Percentiles rank a stretch among this genome's conserved stretches.
Conservation (phyloP, 2,329 filamentous ascomycete species). For the Aspergillus neotritici region DNA sequence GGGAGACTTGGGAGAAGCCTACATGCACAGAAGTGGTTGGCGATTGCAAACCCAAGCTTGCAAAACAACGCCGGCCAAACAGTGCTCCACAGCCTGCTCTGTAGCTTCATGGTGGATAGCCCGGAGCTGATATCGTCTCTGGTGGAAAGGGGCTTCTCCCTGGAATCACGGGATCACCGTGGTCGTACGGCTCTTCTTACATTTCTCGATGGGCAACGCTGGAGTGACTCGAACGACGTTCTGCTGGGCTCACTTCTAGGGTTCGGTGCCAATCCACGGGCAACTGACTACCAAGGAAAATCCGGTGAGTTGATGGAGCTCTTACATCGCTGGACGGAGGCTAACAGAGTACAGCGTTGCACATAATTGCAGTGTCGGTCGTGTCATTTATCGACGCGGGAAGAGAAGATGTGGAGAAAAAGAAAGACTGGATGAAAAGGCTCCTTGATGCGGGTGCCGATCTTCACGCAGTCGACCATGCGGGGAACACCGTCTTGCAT, state of each 20-base stretch:
- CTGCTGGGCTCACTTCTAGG: not conserved
- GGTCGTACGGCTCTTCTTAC: slow-evolving; percentile 3
- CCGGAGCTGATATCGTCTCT: not conserved
- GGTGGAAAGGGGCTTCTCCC: not conserved
- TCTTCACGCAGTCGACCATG: too few relatives aligned
- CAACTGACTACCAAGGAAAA: slow-evolving; percentile 3
- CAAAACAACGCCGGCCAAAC: slow-evolving; percentile 3
- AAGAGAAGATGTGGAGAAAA: too few relatives aligned
- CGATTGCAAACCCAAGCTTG: not conserved
- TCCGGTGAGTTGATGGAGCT: not conserved
- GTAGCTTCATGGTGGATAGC: not conserved
- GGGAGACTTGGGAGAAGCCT: not conserved
- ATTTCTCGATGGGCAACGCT: not conserved
- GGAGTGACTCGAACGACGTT: too few relatives aligned
- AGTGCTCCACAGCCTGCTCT: not conserved
- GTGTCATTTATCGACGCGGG: too few relatives aligned
- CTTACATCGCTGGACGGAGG: too few relatives aligned
- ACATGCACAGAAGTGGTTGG: not conserved
- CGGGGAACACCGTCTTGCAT: too few relatives aligned
- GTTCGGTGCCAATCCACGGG: slow-evolving; percentile 1
- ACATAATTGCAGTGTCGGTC: too few relatives aligned
- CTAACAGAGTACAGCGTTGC: too few relatives aligned
- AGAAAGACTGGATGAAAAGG: too few relatives aligned
- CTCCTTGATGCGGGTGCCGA: too few relatives aligned
- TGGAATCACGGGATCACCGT: slow-evolving; percentile 4